Evolutionary conservation across 768 basidiomycete genomes (phyloP), one percentile per base, ranked within the genome.

Genomic region (Tricholoma bakamatsutake): DNA sequence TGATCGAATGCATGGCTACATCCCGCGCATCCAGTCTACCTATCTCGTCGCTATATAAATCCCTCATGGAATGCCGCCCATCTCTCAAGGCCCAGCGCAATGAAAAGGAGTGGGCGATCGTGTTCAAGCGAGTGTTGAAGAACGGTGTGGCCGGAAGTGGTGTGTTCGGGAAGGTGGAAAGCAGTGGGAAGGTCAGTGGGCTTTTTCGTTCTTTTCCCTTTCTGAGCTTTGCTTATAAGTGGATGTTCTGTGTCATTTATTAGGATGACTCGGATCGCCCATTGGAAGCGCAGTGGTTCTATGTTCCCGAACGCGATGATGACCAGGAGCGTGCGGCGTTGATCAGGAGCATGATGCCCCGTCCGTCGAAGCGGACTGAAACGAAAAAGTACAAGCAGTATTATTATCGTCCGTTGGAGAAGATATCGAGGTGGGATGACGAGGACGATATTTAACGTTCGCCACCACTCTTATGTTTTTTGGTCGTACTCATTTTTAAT

Each of bases 381-480:
- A 91, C 88, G 67, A 90, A 86, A 78, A 86, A 89, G 71, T 87
- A 85, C 58, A 91, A 91, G 68, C 86, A 89, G 67, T 92, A 92
- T 71, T 92, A 91, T 70, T 91, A 84, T 72, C 76, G 78, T 28
- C 89, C 89, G 8, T 69, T 91, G 57, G 84, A 73, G 30, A 90
- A 87, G 71, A 83, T 86, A 21, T 80, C 82, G 43, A 73, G 81
- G 62, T 90, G 87, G 87, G 87, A 90, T 67, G 74, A 80, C 1
- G 87, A 90, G 64, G 87, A 89, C 58, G 84, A 78, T 49, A 65
- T 79, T 54, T 81, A 66, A 63, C 27, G 15, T 11, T 17, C 15
- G 31, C 35, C 18, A 2, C 18, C 34, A 4, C 33, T 24, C n/a
- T n/a, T 30, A 21, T 4, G 27, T 43, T 39, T 30, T 24, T 24